These are phyloP conservation scores for Pterulicium gracile DNA, from an alignment of 1,284 basidiomycete species.

Conservation along the genomic window DNA sequence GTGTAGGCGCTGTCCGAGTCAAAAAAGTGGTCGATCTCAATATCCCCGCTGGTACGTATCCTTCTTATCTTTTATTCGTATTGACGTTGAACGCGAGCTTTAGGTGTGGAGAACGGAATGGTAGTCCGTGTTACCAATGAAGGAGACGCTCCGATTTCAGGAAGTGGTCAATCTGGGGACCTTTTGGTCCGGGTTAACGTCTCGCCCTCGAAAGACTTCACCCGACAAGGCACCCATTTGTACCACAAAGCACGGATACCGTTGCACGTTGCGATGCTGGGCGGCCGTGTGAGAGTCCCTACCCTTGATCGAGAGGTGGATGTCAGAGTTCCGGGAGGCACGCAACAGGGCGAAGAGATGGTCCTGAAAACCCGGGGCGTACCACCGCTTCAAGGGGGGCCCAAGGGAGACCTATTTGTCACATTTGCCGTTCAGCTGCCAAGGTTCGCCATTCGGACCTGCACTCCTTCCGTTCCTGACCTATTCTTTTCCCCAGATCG, in stretches of 20 bases:
- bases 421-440: constrained; percentile 86
- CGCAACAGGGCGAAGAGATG: constrained; percentile 96
- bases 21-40: constrained; percentile 76
- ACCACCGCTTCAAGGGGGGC: constrained; percentile 51
- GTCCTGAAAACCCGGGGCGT: constrained; percentile 88
- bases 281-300: constrained; percentile 87
- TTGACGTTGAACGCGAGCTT: constrained; percentile 12
- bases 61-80: constrained; percentile 7
- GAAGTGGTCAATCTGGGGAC: constrained; percentile 74
- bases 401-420: constrained; percentile 86
- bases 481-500: constrained; percentile 38
- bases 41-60: constrained; percentile 69
- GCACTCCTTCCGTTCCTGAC: constrained; percentile 7
- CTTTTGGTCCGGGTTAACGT: constrained; percentile 86
- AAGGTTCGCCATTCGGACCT: constrained; percentile 44
- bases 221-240: constrained; percentile 86
- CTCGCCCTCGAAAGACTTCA: constrained; percentile 74
- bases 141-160: constrained; percentile 81
- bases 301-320: constrained; percentile 96
- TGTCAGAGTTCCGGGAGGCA: constrained; percentile 86
- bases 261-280: constrained; percentile 84
- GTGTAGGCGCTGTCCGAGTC: constrained; percentile 81
- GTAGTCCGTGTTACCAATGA: constrained; percentile 75
- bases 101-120: constrained; percentile 96
- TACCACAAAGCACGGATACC: constrained; percentile 91